A percentile compares a stretch with the other conserved stretches of the same genome.
Conservation (phyloP, 1,284 basidiomycete species). For the Vanrija sp. region DNA sequence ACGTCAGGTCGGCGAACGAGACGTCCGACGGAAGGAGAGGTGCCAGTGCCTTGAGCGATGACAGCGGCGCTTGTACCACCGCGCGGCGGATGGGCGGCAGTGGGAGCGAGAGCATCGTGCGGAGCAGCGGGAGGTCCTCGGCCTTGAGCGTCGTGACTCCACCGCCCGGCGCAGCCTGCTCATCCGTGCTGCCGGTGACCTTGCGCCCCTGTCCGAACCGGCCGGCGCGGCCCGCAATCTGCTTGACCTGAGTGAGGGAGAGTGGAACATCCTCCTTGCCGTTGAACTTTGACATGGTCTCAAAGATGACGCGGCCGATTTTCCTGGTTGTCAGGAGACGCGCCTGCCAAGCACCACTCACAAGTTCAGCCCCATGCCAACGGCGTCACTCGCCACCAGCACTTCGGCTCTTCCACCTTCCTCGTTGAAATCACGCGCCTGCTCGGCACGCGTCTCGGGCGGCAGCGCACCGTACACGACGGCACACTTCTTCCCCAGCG, state of each 20-base stretch:
- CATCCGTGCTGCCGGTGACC: constrained; percentile 20
- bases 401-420: constrained; percentile 73
- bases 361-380: constrained; percentile 96
- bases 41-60: constrained; percentile 43
- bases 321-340: constrained; percentile 56
- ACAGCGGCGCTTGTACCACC: constrained; percentile 45
- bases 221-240: constrained; percentile 93
- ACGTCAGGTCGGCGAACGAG: constrained; percentile 34
- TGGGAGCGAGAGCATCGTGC: constrained; percentile 50
- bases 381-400: constrained; percentile 84
- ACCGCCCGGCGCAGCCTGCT: constrained; percentile 54
- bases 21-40: constrained; percentile 48
- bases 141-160: constrained; percentile 68
- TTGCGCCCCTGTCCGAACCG: constrained; percentile 69
- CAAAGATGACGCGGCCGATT: constrained; percentile 87
- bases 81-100: constrained; percentile 52
- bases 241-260: constrained; percentile 80
- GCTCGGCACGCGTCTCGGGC: constrained; percentile 81
- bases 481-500: constrained; percentile 71
- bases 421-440: constrained; percentile 84
- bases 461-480: constrained; percentile 87
- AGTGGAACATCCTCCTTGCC: constrained; percentile 58
- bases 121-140: constrained; percentile 64
- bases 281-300: constrained; percentile 69
- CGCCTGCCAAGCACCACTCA: constrained; percentile 49